Evolutionary conservation across 345 rosid genomes (phyloP), one percentile per base, ranked within the genome.

Genomic region (Eutrema heterophyllum): DNA sequence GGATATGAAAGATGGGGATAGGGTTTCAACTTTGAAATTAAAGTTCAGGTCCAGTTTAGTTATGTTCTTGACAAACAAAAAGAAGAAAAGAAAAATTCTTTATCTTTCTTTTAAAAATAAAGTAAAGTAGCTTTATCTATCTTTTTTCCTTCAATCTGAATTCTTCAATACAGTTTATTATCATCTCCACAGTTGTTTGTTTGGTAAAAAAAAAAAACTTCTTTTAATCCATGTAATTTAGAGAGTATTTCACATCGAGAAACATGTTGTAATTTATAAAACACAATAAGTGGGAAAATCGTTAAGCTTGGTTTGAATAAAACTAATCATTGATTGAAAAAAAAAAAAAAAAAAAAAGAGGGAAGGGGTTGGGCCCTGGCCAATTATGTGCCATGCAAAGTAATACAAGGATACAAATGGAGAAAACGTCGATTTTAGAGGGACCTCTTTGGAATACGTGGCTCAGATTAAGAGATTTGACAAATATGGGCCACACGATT

Each of bases 331-430:
- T 60, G 13, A 27, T 16, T 30, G 0, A 6, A 8, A 14, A 43
- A 2, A 7, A 2, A 0, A 6, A n/a, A 13, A 43, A 1, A 7
- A 2, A 33, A 26, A 40, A 41, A 41, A 30, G 30, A 27, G 52
- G 46, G 9, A 43, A 43, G 44, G 4, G 44, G 4, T 29, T 61
- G 63, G 71, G 54, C 2, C 80, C 18, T 48, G 53, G 36, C 69
- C 74, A 53, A 51, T 75, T 24, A 53, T 69, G 36, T 36, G 71
- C 66, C 72, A 77, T 64, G 67, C 49, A 70, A 71, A 46, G 49
- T 18, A 56, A 71, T 64, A 64, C 46, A 71, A 56, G 76, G 80
- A 3, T 59, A 41, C 52, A 57, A 59, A 64, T 65, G 21, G 35
- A n/a, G 55, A 51, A 75, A 51, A 49, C 57, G 79, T 75, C 79